These are phyloP conservation scores for Penicillium dipodomyicola DNA, from an alignment of 495 filamentous ascomycete species.

Conservation along the genomic window DNA sequence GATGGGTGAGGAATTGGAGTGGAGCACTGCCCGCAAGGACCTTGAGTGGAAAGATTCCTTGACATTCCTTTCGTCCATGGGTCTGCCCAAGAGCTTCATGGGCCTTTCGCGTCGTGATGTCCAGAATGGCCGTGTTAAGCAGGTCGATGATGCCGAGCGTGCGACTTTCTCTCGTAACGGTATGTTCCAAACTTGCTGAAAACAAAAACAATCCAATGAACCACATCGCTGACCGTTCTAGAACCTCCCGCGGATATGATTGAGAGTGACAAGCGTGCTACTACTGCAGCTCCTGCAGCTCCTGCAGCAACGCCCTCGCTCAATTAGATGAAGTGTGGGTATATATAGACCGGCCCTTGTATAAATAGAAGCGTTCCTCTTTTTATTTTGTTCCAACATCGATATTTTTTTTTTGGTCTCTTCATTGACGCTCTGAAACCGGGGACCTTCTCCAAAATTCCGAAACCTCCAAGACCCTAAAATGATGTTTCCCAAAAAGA, in stretches of 20 bases:
- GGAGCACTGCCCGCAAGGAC: slow-evolving; percentile 72
- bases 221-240: slow-evolving; percentile 37
- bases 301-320: slow-evolving; percentile 39
- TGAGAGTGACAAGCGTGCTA: slow-evolving; percentile 39
- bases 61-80: slow-evolving; percentile 78
- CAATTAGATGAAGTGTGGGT: slow-evolving; percentile 44
- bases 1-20: slow-evolving; percentile 85
- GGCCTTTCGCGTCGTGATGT: slow-evolving; percentile 70
- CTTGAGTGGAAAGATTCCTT: slow-evolving; percentile 84
- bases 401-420: too few relatives aligned
- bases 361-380: slow-evolving; percentile 37
- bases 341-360: slow-evolving; percentile 32
- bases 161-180: slow-evolving; percentile 75
- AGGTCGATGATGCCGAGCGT: slow-evolving; percentile 64
- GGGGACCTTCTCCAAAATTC: neutral
- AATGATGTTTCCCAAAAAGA: neutral
- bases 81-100: slow-evolving; percentile 74
- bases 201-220: neutral
- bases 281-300: slow-evolving; percentile 25
- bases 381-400: neutral
- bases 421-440: neutral
- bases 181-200: slow-evolving; percentile 31
- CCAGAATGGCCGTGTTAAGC: slow-evolving; percentile 70
- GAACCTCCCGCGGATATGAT: slow-evolving; percentile 59
- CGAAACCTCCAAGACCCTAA: neutral